These are phyloP conservation scores for Hirschfeldia incana DNA, from an alignment of 345 rosid species.

Conservation along the genomic window DNA sequence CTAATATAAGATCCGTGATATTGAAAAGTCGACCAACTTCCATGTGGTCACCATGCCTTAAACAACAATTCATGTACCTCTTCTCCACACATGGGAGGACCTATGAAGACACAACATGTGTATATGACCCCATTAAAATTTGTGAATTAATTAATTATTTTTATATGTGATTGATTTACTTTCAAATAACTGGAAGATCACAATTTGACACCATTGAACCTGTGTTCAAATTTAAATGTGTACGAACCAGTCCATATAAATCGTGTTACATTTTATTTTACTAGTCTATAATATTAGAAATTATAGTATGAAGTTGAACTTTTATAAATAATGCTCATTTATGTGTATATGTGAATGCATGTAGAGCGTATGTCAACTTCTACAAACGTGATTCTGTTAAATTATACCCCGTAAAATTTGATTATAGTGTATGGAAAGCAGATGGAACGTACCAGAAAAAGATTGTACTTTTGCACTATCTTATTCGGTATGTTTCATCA, in stretches of 20 bases:
- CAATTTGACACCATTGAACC: not conserved
- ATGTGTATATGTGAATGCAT: not conserved
- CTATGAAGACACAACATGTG: not conserved
- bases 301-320: not conserved
- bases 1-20: not conserved
- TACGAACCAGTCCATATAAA: not conserved
- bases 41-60: not conserved
- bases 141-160: not conserved
- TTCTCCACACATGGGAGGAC: not conserved
- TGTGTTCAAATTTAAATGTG: not conserved
- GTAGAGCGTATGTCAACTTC: not conserved
- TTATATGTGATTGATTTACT: not conserved
- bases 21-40: conserved; percentile 20
- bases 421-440: not conserved
- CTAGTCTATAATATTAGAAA: not conserved
- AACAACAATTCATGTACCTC: not conserved
- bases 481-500: not conserved
- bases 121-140: not conserved
- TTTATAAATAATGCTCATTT: not conserved
- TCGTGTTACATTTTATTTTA: not conserved
- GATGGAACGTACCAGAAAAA: not conserved
- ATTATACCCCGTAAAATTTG: not conserved
- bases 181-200: not conserved
- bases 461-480: not conserved
- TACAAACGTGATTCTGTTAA: not conserved